Base-by-base conservation (phyloP, 2,329 filamentous ascomycete species). In the Triangularia setosa region DNA sequence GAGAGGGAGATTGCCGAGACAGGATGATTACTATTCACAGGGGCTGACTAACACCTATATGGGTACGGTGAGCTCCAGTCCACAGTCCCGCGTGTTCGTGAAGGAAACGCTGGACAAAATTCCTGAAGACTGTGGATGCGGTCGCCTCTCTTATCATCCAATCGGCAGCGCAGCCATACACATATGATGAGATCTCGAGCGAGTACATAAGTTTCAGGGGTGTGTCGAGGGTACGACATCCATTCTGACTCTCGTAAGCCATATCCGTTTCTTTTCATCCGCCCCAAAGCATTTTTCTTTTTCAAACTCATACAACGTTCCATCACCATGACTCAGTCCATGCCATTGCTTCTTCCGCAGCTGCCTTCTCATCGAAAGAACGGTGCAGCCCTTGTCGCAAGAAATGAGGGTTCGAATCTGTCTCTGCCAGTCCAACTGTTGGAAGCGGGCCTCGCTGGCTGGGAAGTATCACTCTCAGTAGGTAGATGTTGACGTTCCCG, bases 301-400 rank as follows among this genome's bases (percentile, higher is more conserved):
- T 27, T 21, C n/a, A n/a, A 54, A 57, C 25, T 21, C 16, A 57
- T 30, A 57, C 27, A 27, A 33, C 54, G 21, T 25, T 27, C 16
- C 27, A 33, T 57, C 3, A 30, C 3, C 6, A 33, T 57, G 54
- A 27, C 54, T 57, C 30, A 11, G 9, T 48, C 40, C 11, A 3
- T 21, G 7, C n/a, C n/a, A n/a, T 18, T 5, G n/a, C 18, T 4
- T 21, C 53, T 25, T 55, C 23, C 53, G 23, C 24, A 48, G 40
- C 40, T 48, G 40, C n/a, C 40, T 48, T 21, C 56, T 62, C 52
- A 28, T 54, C 55, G 40, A 7, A 7, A 59, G 8, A 16, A 62
- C 35, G n/a, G 52, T n/a, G 55, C 60, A 65, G 12, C 58, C 60
- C 18, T 53, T 55, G 28, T 64, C 54, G 60, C 63, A 62, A 21